phyloP scores from a whole-genome alignment of 1,284 basidiomycete genomes.

The Hypsizygus ulmarius region DNA sequence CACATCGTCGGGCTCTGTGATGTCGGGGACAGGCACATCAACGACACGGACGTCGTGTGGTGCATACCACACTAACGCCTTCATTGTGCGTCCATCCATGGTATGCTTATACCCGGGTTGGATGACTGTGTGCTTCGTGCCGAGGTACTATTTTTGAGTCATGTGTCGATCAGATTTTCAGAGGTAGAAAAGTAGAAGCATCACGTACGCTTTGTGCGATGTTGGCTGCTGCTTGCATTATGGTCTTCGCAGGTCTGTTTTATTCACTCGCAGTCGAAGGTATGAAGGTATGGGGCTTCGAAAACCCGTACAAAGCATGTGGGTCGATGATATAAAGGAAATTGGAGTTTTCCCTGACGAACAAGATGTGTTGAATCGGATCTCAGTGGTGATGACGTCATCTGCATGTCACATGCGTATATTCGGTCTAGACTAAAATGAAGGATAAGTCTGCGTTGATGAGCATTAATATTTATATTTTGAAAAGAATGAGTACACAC shows the following conservation, averaged over 20 bases:
- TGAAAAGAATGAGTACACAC: too few species aligned
- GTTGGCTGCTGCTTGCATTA: constrained; percentile 10
- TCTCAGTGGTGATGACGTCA: too few species aligned
- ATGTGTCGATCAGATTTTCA: not conserved
- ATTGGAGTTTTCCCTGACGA: too few species aligned
- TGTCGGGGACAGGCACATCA: constrained; percentile 11
- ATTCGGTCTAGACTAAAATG: too few species aligned
- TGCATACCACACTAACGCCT: constrained; percentile 13
- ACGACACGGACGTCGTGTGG: constrained; percentile 12
- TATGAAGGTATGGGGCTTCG: too few species aligned
- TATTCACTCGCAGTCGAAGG: not conserved
- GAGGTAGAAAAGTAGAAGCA: not conserved
- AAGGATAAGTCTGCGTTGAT: too few species aligned
- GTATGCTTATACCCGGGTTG: constrained; percentile 10
- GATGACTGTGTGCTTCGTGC: constrained; percentile 2
- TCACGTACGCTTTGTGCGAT: constrained; percentile 5
- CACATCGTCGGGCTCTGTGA: constrained; percentile 9
- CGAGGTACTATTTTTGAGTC: constrained; percentile 3
- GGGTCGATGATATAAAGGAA: too few species aligned
- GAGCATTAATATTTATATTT: too few species aligned
- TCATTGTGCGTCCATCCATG: constrained; percentile 10
- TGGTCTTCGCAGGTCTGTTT: not conserved
- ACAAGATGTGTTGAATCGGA: too few species aligned
- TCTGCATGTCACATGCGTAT: too few species aligned
- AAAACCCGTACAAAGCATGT: too few species aligned